Evolutionary conservation across 2,329 filamentous ascomycete species (phyloP).

Genomic region (Alternaria sp.): DNA sequence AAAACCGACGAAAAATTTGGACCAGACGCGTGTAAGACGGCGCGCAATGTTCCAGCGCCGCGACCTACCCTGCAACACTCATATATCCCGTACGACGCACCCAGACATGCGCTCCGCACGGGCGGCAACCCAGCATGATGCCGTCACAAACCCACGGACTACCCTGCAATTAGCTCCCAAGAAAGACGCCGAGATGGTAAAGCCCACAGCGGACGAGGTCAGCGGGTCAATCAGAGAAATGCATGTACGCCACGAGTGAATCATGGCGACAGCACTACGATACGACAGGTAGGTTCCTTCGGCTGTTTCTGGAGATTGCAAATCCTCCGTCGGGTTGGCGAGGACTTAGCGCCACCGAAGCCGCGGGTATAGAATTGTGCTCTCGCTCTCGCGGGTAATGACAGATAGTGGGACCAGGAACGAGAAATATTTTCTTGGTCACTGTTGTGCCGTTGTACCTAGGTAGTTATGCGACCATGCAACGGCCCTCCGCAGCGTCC

Average conservation of each 20-base stretch:
- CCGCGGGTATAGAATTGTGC: constrained; percentile 3
- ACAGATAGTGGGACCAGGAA: not conserved
- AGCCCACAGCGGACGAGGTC: not conserved
- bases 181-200: not conserved
- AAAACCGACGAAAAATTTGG: not conserved
- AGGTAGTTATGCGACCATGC: constrained; percentile 1
- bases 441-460: not conserved
- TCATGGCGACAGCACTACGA: not conserved
- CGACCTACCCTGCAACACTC: constrained; percentile 8
- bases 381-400: not conserved
- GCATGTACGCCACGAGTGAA: constrained; percentile 2
- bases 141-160: constrained; percentile 1
- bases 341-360: constrained; percentile 7
- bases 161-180: not conserved
- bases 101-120: constrained; percentile 5
- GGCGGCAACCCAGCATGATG: constrained; percentile 4
- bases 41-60: constrained; percentile 5
- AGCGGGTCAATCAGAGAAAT: constrained; percentile 10
- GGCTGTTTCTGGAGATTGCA: constrained; percentile 18
- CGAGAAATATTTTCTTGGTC: not conserved
- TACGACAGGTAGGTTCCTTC: constrained; percentile 12
- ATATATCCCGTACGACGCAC: constrained; percentile 12
- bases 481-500: not conserved
- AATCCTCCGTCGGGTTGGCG: constrained; percentile 1
- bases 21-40: not conserved